Conservation (phyloP, 352 stramenopile genomes). For the Hyaloperonospora arabidopsidis region DNA sequence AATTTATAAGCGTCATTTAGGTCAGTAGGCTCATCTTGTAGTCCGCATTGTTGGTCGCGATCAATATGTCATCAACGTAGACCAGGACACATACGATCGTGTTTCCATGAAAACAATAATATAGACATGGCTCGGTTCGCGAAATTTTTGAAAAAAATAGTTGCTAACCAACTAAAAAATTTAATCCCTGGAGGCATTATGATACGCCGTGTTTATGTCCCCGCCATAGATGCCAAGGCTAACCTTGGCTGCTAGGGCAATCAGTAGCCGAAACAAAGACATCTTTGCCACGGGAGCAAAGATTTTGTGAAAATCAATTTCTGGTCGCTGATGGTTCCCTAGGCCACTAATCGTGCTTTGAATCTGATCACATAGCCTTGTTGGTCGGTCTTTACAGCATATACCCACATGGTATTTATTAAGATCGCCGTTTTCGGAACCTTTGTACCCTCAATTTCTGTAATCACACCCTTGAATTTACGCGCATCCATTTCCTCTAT, state of each 20-base stretch:
- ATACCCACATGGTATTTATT: slow-evolving; percentile 2
- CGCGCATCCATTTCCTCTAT: slow-evolving; percentile 5
- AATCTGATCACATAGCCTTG: background rate
- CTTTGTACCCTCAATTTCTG: slow-evolving; percentile 1
- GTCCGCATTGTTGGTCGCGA: background rate
- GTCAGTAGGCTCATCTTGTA: background rate
- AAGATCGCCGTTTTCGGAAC: slow-evolving; percentile 1
- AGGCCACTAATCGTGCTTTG: background rate
- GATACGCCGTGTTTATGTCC: background rate
- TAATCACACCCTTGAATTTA: slow-evolving; percentile 2
- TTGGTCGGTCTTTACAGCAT: slow-evolving; percentile 1
- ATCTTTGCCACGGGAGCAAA: background rate
- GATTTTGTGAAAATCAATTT: slow-evolving; percentile 1
- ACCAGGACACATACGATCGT: background rate
- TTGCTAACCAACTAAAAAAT: too few species aligned
- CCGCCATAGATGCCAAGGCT: background rate
- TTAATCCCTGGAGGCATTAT: too few species aligned
- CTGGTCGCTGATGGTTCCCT: slow-evolving; percentile 2
- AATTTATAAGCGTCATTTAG: background rate
- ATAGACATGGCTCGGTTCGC: slow-evolving; percentile 7
- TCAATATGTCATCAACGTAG: background rate
- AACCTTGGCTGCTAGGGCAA: background rate
- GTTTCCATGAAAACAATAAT: slow-evolving; percentile 2
- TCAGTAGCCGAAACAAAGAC: background rate
- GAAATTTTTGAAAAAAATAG: slow-evolving; percentile 2